Percentiles rank a stretch among this genome's conserved stretches.
Conservation (phyloP, 2,329 filamentous ascomycete genomes). For the Monilinia fructicola region DNA sequence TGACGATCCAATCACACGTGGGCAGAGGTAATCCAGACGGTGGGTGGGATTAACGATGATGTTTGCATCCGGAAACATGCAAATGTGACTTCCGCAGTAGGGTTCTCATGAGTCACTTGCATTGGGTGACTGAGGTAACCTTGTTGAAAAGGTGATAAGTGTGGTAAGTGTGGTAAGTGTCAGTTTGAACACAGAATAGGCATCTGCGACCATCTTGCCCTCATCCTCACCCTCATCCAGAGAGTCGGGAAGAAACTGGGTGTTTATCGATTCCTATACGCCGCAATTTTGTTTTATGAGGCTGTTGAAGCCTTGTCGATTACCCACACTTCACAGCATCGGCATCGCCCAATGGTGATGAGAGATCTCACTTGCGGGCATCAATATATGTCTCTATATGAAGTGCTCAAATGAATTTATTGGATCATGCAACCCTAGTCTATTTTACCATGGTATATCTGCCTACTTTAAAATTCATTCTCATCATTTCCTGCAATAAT, state of each 20-base stretch:
- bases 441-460: slow-evolving; percentile 17
- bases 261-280: too few species aligned
- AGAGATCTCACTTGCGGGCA: not conserved
- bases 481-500: slow-evolving; percentile 87
- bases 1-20: too few species aligned
- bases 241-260: too few species aligned
- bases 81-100: not conserved
- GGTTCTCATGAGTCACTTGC: too few species aligned
- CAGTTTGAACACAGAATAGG: not conserved
- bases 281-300: not conserved
- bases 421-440: slow-evolving; percentile 11
- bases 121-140: too few species aligned
- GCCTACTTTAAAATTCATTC: slow-evolving; percentile 68
- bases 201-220: not conserved
- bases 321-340: too few species aligned
- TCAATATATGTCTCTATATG: not conserved
- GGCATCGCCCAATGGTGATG: too few species aligned
- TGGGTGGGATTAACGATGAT: not conserved
- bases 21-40: too few species aligned
- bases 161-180: not conserved
- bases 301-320: not conserved
- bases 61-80: not conserved
- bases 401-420: slow-evolving; percentile 5
- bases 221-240: too few species aligned
- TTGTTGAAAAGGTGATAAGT: too few species aligned